Percentiles rank a stretch among this genome's conserved stretches.
Evolutionary conservation across 805 yeast species (phyloP).

Genomic region (Saccharomycopsis sp.): DNA sequence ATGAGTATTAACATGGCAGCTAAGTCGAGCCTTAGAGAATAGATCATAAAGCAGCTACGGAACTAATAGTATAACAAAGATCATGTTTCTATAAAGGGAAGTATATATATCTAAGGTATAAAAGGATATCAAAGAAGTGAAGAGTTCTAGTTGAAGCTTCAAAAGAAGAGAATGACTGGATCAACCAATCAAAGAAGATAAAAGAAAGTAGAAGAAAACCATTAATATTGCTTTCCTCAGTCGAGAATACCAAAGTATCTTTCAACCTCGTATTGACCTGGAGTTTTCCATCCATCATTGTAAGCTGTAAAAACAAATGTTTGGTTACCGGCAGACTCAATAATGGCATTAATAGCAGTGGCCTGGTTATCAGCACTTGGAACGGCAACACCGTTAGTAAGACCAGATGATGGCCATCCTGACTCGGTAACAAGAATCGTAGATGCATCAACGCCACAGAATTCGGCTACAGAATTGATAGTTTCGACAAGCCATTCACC

Average conservation of each 20-base stretch:
- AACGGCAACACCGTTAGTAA: constrained; percentile 42
- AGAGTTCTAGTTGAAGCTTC: too few relatives aligned
- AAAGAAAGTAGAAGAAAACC: neutral
- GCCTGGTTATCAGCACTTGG: constrained; percentile 50
- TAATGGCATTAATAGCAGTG: constrained; percentile 45
- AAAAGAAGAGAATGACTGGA: too few relatives aligned
- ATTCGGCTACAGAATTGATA: constrained; percentile 38
- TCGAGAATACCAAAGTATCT: constrained; percentile 40
- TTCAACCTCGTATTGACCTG: constrained; percentile 53
- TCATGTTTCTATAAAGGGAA: too few relatives aligned
- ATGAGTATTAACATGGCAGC: too few relatives aligned
- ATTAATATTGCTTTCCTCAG: neutral
- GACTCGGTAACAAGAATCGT: constrained; percentile 49
- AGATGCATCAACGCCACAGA: constrained; percentile 35
- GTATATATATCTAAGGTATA: too few relatives aligned
- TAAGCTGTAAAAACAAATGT: constrained; percentile 54
- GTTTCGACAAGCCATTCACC: constrained; percentile 58
- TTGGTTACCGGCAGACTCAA: constrained; percentile 38
- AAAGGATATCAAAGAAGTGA: too few relatives aligned
- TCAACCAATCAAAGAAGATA: neutral
- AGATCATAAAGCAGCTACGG: too few relatives aligned
- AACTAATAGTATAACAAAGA: too few relatives aligned
- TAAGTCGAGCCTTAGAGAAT: too few relatives aligned
- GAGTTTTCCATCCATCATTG: constrained; percentile 57
- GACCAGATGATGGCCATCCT: constrained; percentile 65